Base-by-base conservation (phyloP, 371 early-diverging fungal species). In the Mortierella sp. region DNA sequence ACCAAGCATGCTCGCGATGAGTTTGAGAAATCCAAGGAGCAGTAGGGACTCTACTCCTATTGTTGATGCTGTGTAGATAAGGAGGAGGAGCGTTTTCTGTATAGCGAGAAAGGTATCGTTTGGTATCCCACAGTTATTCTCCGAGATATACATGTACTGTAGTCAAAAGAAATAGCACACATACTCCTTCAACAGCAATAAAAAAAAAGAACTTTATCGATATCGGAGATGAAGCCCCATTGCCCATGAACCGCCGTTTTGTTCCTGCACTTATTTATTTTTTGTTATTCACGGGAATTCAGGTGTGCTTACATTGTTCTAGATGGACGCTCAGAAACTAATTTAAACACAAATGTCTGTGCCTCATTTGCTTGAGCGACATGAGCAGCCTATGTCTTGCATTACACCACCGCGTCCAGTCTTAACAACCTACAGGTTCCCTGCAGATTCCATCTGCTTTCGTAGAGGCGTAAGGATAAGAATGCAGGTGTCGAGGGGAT, bases 1-100 rank as follows among this genome's bases (percentile, higher is more conserved):
- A 73, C 79, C 10, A 75, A 75, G 35, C 43, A 46, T 1, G 77
- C 58, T 27, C 82, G 77, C 18, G 71, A 81, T 24, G 85, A 81
- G 49, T 85, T 76, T 71, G 85, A 81, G 21, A 41, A 60, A 12
- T 54, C 78, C 12, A 74, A 77, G 65, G n/a, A 75, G 21, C 29
- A 72, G 38, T 63, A 72, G 29, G 32, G 24, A 3, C 48, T 24
- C 21, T 54, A 3, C 24, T 7, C 2, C 24, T 54, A 54, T 18
- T 54, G 54, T 11, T 54, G 7, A 16, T 18, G 8, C 21, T 35
- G 18, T 16, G 32, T 51, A 51, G 51, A 51, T 51, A 51, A 51
- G 51, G 51, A 51, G 6, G 49, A 49, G 51, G 46, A 46, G 46
- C 12, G 46, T 41, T 41, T 6, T 6, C 35, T 5, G 32, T 14